Base-by-base conservation (phyloP, 139 green algal species). In the Asterochloris erici region DNA sequence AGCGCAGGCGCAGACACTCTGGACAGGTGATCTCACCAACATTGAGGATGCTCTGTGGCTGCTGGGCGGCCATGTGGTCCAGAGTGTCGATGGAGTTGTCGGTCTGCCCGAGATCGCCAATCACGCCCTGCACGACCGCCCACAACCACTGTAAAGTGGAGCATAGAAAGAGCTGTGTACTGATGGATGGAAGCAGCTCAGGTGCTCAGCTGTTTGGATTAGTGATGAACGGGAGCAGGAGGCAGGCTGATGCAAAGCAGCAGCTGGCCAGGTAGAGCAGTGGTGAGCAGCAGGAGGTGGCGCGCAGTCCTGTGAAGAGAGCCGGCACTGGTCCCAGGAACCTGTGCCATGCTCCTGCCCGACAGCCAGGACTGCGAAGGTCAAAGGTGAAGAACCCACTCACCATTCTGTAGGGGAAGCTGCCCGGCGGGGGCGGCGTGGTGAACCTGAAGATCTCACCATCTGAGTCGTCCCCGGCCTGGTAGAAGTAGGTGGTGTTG, bases 81-180 rank as follows among this genome's bases (percentile, higher is more conserved):
- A 97, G 82, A 10, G 91, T 95, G n/a, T 83, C 73, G 19, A 82
- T 73, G 9, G 89, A 94, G 90, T 95, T 88, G 29, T 92, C 86
- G 0, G 92, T 97, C 79, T 97, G 93, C 9, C 93, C 93, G 71
- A 95, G 82, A 83, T 97, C 93, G 0, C 92, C 92, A 24, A 95
- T 80, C 77, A 94, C 61, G 75, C 82, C 88, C 38, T 54, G 38
- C 38, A 54, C 38, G 4, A 54, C 38, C 38, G 38, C 38, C 38
- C 38, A 54, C 38, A 54, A 54, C 6, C 38, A 54, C 6, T 54
- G 38, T 54, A 6, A 54, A 54, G 38, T 54, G 38, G 38, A 54
- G 38, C 38, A 54, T 54, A 54, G 38, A 54, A 6, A 54, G 38
- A 54, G 38, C 38, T 54, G 38, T 54, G 38, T 54, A 6, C 38